phyloP scores from a whole-genome alignment of 768 basidiomycete genomes.

The Daedaleopsis sinensis region DNA sequence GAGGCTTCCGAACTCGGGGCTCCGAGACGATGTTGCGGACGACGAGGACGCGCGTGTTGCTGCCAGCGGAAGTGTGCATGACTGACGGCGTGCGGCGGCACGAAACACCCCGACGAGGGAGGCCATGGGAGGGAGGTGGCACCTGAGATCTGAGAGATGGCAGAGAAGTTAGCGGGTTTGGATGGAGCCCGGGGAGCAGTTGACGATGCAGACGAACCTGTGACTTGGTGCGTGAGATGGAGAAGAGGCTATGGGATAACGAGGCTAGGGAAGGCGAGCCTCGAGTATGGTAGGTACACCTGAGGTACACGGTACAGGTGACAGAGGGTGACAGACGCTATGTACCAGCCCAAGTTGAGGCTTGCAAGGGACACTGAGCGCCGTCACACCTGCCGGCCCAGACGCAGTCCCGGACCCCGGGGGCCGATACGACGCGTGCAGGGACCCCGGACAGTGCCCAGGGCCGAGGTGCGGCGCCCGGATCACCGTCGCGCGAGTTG shows the following conservation, averaged over 20 bases:
- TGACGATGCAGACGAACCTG: neutral
- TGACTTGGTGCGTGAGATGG: slow-evolving; percentile 6
- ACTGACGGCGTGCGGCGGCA: slow-evolving; percentile 13
- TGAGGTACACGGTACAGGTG: too few relatives aligned
- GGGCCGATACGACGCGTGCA: slow-evolving; percentile 10
- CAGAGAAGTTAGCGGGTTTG: neutral
- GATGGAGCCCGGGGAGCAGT: neutral
- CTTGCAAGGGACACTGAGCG: too few relatives aligned
- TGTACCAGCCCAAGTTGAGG: neutral
- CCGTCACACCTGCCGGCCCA: neutral
- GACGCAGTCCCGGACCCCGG: neutral
- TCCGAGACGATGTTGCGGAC: neutral
- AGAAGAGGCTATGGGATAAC: neutral
- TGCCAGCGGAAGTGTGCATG: neutral
- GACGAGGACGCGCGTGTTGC: slow-evolving; percentile 6
- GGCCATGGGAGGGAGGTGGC: slow-evolving; percentile 9
- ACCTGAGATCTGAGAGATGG: neutral
- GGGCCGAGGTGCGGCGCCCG: slow-evolving; percentile 5
- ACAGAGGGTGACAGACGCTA: neutral
- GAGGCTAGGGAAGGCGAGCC: neutral
- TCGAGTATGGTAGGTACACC: neutral
- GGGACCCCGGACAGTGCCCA: slow-evolving; percentile 5
- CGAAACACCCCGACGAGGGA: slow-evolving; percentile 17
- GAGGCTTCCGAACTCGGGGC: neutral
- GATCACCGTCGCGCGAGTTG: neutral